Percentiles rank a stretch among this genome's conserved stretches.
These are phyloP conservation scores for Fusarium cyanostomum DNA, from an alignment of 2,329 filamentous ascomycete genomes.

Conservation along the genomic window DNA sequence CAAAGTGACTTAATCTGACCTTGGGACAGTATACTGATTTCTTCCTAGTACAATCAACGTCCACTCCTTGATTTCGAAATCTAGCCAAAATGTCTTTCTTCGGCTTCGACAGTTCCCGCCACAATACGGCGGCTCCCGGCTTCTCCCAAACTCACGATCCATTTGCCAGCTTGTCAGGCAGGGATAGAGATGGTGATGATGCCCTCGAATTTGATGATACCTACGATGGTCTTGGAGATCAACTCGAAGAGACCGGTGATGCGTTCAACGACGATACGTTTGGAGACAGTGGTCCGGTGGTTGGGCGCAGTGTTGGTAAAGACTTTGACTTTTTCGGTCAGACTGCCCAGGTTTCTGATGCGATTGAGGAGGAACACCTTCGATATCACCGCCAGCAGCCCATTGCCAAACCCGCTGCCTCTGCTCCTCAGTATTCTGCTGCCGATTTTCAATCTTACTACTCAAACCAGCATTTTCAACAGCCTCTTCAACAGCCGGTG, in stretches of 20 bases:
- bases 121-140: conserved; percentile 75
- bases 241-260: conserved; percentile 91
- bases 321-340: conserved; percentile 98
- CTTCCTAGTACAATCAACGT: conserved; percentile 36
- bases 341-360: conserved; percentile 86
- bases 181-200: conserved; percentile 67
- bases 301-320: conserved; percentile 72
- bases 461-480: conserved; percentile 33
- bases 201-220: conserved; percentile 90
- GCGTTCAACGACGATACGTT: conserved; percentile 98
- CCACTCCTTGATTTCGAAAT: conserved; percentile 33
- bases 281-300: conserved; percentile 55
- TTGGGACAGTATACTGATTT: conserved; percentile 33
- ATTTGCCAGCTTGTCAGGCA: conserved; percentile 81
- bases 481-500: conserved; percentile 63
- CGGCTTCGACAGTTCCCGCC: conserved; percentile 79
- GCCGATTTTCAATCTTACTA: conserved; percentile 49
- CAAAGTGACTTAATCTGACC: conserved; percentile 24
- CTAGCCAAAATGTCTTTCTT: conserved; percentile 83
- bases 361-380: conserved; percentile 90
- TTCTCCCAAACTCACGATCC: conserved; percentile 88
- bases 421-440: conserved; percentile 51
- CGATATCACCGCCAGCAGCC: conserved; percentile 82
- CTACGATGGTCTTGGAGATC: conserved; percentile 92
- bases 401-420: conserved; percentile 50